phyloP scores from a whole-genome alignment of 345 rosid genomes.

The Raphanus sativus region DNA sequence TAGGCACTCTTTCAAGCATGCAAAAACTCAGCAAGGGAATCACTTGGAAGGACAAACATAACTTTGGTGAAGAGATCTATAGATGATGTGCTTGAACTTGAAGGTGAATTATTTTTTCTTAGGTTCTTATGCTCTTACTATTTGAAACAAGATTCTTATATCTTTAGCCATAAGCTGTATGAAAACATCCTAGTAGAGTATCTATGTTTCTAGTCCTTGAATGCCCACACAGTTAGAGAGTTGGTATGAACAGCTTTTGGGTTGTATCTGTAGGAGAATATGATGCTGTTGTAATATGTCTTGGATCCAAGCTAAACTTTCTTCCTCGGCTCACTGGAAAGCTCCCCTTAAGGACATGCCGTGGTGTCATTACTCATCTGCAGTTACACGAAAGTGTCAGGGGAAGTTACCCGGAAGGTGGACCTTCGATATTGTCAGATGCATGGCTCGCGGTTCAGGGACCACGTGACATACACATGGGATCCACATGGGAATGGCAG shows the following conservation, averaged over 20 bases:
- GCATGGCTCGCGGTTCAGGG: slow-evolving; percentile 90
- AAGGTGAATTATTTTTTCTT: slow-evolving; percentile 48
- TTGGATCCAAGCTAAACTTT: slow-evolving; percentile 77
- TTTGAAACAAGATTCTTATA: slow-evolving; percentile 1
- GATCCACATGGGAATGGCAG: slow-evolving; percentile 94
- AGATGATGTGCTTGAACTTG: slow-evolving; percentile 53
- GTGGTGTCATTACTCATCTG: slow-evolving; percentile 77
- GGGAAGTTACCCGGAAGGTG: slow-evolving; percentile 57
- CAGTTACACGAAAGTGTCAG: slow-evolving; percentile 51
- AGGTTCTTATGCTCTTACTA: slow-evolving; percentile 5
- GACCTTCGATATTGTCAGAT: slow-evolving; percentile 80
- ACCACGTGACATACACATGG: slow-evolving; percentile 54
- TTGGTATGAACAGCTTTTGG: neutral
- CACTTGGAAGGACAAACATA: slow-evolving; percentile 48
- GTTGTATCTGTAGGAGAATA: slow-evolving; percentile 52
- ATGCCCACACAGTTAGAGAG: neutral
- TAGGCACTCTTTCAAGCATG: slow-evolving; percentile 89
- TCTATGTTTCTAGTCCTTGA: neutral
- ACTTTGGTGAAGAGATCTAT: slow-evolving; percentile 57
- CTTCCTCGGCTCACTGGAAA: slow-evolving; percentile 73
- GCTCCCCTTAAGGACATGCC: slow-evolving; percentile 86
- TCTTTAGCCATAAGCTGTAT: slow-evolving; percentile 2
- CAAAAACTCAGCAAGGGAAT: slow-evolving; percentile 52
- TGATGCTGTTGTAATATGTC: slow-evolving; percentile 75
- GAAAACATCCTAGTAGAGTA: neutral